Evolutionary conservation across 2,329 filamentous ascomycete genomes (phyloP), one percentile per base, ranked within the genome.

Genomic region (Macrophomina pseudophaseolina): DNA sequence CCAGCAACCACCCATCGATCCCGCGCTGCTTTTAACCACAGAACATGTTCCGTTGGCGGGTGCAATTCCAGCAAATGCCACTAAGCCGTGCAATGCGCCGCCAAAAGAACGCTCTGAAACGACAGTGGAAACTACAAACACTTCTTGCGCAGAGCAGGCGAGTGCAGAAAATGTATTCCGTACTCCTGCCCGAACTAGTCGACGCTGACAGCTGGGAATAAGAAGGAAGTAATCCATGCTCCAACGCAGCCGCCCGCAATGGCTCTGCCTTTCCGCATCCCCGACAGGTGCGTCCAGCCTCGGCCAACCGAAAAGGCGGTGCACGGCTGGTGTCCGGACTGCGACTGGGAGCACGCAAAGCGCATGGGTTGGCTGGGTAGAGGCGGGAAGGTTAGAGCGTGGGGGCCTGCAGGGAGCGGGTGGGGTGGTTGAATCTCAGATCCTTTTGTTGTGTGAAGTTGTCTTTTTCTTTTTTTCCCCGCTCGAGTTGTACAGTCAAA

Each of bases 321-420:
- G 32, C 58, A 62, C 11, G 58, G 58, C 2, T 62, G 58, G 58
- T 62, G 58, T 49, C 58, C 58, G 30, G 58, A 49, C 32, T 62
- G 58, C 32, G 58, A 51, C 46, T 62, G 42, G 58, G 58, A 32
- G 44, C 58, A 62, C 12, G 58, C 58, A n/a, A 62, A 28, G n/a
- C 58, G 44, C 8, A 62, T 62, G 42, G 58, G 58, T 1, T 62
- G 58, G 58, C n/a, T 49, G 42, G 58, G 44, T 4, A 49, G 8
- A 49, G 44, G 58, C 14, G 44, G 58, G 1, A 62, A 62, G 18
- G 44, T 62, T 5, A 62, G 44, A 30, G 42, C 58, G 6, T 62
- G 58, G 42, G 58, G 32, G 4, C 58, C 42, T 2, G 44, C 58
- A 2, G 58, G 32, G 9, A 28, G n/a, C 23, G 58, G 58, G 9